phyloP scores from a whole-genome alignment of 306 rosid species.

The Casuarina equisetifolia region DNA sequence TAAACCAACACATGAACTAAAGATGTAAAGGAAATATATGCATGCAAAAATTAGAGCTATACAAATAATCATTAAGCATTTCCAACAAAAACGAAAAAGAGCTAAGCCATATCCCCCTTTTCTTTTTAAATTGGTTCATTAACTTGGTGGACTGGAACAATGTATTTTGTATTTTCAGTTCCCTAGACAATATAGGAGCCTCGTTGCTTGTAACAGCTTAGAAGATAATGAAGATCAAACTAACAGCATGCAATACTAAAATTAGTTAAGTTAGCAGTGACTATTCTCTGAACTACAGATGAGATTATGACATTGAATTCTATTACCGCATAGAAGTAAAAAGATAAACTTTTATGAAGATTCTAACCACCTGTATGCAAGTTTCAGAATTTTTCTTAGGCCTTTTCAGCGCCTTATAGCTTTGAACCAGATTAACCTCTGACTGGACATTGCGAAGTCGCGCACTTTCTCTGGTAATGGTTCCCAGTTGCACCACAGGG shows the following conservation, averaged over 20 bases:
- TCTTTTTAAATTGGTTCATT: too few species aligned
- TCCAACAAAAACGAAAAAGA: too few species aligned
- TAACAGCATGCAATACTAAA: background rate
- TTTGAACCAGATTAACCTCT: slow-evolving; percentile 67
- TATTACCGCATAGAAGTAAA: background rate
- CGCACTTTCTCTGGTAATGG: slow-evolving; percentile 73
- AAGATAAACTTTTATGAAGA: slow-evolving; percentile 6
- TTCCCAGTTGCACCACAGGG: slow-evolving; percentile 82
- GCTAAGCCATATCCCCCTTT: background rate
- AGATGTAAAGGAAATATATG: background rate
- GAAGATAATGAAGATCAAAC: background rate
- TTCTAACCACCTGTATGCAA: slow-evolving; percentile 55
- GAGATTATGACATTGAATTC: background rate
- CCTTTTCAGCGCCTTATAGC: slow-evolving; percentile 68
- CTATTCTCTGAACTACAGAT: background rate
- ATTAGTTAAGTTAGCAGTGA: background rate
- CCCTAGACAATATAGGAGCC: background rate
- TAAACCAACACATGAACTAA: background rate
- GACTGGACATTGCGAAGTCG: slow-evolving; percentile 89
- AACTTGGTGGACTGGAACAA: background rate
- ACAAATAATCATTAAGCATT: too few species aligned
- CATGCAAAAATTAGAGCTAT: too few species aligned
- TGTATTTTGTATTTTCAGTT: background rate
- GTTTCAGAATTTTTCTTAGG: slow-evolving; percentile 60
- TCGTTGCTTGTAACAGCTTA: background rate